phyloP scores from a whole-genome alignment of 139 green algal species.

The Picochlorum sp. region DNA sequence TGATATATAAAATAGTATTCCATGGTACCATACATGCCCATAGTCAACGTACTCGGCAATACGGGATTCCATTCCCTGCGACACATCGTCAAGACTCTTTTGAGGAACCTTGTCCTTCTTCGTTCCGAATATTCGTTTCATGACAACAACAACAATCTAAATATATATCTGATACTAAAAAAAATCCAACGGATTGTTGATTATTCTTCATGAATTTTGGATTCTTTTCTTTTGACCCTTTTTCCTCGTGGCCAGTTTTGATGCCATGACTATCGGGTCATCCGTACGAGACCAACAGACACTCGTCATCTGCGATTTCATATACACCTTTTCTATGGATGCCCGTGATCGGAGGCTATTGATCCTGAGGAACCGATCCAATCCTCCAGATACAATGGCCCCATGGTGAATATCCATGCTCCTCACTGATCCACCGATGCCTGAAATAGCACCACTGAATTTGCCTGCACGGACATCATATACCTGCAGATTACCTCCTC shows the following conservation, averaged over 20 bases:
- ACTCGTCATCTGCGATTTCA: constrained; percentile 52
- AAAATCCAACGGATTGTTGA: too few species aligned
- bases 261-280: too few species aligned
- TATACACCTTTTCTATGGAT: constrained; percentile 42
- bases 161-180: too few species aligned
- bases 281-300: constrained; percentile 9
- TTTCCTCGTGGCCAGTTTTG: too few species aligned
- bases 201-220: too few species aligned
- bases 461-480: constrained; percentile 34
- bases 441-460: constrained; percentile 42
- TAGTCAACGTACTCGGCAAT: constrained; percentile 44
- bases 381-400: constrained; percentile 45
- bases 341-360: constrained; percentile 33
- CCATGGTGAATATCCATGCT: constrained; percentile 34
- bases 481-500: constrained; percentile 44
- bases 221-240: too few species aligned
- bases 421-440: constrained; percentile 32
- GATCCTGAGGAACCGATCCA: constrained; percentile 60
- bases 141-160: constrained; percentile 20
- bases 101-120: constrained; percentile 62
- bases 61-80: constrained; percentile 32
- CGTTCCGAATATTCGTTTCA: constrained; percentile 87
- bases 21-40: background rate
- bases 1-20: background rate
- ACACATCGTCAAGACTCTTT: constrained; percentile 73